phyloP scores from a whole-genome alignment of 176 grass and related monocot genomes.

The Otatea glauca region DNA sequence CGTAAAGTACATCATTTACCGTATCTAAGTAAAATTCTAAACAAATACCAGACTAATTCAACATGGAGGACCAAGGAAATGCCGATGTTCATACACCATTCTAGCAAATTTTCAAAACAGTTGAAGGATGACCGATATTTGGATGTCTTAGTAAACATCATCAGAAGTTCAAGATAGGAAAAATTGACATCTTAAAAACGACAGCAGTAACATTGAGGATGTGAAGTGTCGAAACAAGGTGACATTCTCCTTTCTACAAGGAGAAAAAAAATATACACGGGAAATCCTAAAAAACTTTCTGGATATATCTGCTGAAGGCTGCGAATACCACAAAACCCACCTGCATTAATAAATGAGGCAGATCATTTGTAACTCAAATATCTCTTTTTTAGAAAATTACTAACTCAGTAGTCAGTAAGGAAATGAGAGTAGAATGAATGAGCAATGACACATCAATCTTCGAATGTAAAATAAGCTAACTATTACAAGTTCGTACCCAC shows the following conservation, averaged over 20 bases:
- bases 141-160: neutral
- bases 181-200: neutral
- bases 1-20: no score
- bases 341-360: slow-evolving; percentile 32
- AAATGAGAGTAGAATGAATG: no score
- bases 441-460: no score
- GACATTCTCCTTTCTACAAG: slow-evolving; percentile 6
- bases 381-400: neutral
- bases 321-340: slow-evolving; percentile 26
- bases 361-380: neutral
- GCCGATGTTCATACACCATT: slow-evolving; percentile 1
- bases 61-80: slow-evolving; percentile 29
- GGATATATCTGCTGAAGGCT: slow-evolving; percentile 35
- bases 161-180: neutral
- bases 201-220: neutral
- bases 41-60: slow-evolving; percentile 37
- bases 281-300: slow-evolving; percentile 26
- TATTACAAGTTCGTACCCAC: no score
- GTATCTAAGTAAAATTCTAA: neutral
- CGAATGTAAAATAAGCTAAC: neutral
- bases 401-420: no score
- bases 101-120: slow-evolving; percentile 15
- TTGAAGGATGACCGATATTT: slow-evolving; percentile 15
- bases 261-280: slow-evolving; percentile 45
- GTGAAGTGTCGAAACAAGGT: slow-evolving; percentile 2